Base-by-base conservation (phyloP, 805 yeast genomes). In the Starmerella gropengiesseri region DNA sequence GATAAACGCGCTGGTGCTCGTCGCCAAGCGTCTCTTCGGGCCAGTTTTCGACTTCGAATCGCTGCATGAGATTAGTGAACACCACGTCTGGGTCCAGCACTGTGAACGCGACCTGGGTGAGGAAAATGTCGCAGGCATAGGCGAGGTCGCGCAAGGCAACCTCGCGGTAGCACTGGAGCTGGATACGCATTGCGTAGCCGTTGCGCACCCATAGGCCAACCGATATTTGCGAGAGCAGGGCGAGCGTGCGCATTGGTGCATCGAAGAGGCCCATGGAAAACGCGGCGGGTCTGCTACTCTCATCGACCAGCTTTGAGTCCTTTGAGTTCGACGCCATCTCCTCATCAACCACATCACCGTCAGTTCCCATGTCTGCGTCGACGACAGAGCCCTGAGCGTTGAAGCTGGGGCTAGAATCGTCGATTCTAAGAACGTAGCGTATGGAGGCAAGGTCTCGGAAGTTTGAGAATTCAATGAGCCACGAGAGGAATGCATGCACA, bases 131-230 rank as follows among this genome's bases (percentile, higher is more conserved):
- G 51, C 94, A 70, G 52, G 77, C 67, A 56, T 71, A 87, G 0
- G 95, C 94, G 47, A 75, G 74, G 49, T 87, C 96, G 42, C 96
- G 67, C 38, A 87, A 68, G 4, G 85, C 81, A 11, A 86, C 72
- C 45, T 75, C 78, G 30, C 81, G 72, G 58, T 89, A 89, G 44
- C 86, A 76, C 51, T 77, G 80, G 49, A 81, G 69, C 56, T 89
- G 97, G 20, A 78, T 76, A 31, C 81, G 69, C 5, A 85, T 77
- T 31, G 87, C 79, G 45, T 75, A 71, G 0, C 98, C 98, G 60
- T 89, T 89, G 55, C 97, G 72, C 0, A 89, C 95, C 97, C 97
- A 89, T 44, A 81, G 72, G 0, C 95, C 95, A 0, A 81, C 77
- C 47, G 83, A 79, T 7, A 89, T 81, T 55, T 91, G 96, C 0